Conservation (phyloP, 306 rosid species). For the Abrus pulchellus region DNA sequence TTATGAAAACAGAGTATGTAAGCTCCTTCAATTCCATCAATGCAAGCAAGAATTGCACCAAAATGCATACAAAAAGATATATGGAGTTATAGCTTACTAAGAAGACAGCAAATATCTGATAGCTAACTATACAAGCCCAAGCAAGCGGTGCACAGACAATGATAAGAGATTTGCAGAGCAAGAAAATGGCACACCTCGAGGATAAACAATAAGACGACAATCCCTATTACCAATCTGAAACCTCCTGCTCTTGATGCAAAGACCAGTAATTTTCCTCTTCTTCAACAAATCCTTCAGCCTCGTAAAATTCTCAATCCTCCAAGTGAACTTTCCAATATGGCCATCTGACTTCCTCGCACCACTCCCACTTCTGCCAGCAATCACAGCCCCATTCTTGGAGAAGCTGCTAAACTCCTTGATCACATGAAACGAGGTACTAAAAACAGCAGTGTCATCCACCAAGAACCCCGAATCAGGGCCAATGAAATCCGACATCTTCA, state of each 20-base stretch:
- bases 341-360: conserved; percentile 94
- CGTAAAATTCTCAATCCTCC: conserved; percentile 97
- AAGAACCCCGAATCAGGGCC: conserved; percentile 86
- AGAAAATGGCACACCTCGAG: conserved; percentile 81
- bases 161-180: conserved; percentile 22
- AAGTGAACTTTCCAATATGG: conserved; percentile 93
- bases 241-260: conserved; percentile 97
- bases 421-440: conserved; percentile 96
- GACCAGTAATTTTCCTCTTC: conserved; percentile 98
- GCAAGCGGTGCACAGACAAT: conserved; percentile 3
- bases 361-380: conserved; percentile 76
- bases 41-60: conserved; percentile 47
- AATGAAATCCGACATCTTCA: conserved; percentile 94
- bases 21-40: conserved; percentile 35
- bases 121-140: conserved; percentile 42
- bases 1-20: conserved; percentile 30
- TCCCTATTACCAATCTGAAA: conserved; percentile 97
- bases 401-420: conserved; percentile 93
- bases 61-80: conserved; percentile 50
- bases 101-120: conserved; percentile 32
- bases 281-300: conserved; percentile 94
- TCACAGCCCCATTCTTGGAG: conserved; percentile 84
- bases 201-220: conserved; percentile 98
- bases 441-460: conserved; percentile 85
- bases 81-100: conserved; percentile 30